Base-by-base conservation (phyloP, 2,329 filamentous ascomycete species). In the Trichoderma hamatum region DNA sequence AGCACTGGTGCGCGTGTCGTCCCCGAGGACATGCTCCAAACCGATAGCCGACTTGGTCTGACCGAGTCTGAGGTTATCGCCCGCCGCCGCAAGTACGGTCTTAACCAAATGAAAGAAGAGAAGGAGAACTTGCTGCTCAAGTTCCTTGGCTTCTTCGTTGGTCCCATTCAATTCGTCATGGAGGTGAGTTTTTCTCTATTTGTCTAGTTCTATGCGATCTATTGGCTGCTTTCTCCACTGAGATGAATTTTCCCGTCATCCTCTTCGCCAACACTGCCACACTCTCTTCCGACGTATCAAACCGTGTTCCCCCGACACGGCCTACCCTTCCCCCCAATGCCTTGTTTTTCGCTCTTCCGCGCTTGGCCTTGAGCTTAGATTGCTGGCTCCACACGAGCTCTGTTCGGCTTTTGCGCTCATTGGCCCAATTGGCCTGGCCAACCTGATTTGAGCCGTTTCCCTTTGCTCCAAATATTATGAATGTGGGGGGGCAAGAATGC, bases 131-230 rank as follows among this genome's bases (percentile, higher is more conserved):
- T 94, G 69, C 81, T 94, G 71, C 85, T 96, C 76, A 96, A 96
- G 84, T 96, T 97, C 81, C 81, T 89, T 76, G 85, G 86, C 75
- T 96, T 92, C 84, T 96, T 96, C 80, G 84, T 96, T 68, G 94
- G 94, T 73, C 94, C 94, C 28, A 95, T 97, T 73, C 93, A 96
- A 80, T 95, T 95, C 81, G 93, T 97, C 78, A 97, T 97, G 93
- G 92, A 95, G 89, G 91, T 90, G 80, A 78, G 88, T 64, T 32
- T 68, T 21, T 61, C 32, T 51, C n/a, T 34, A 0, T 11, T 49
- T 58, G 14, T 16, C 9, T 39, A 3, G 28, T 36, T 11, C 19
- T n/a, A 43, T 55, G 32, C 49, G n/a, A 3, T 10, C 52, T n/a
- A 67, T 67, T 67, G 39, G 46, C 16, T 56, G 49, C 43, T 36